Evolutionary conservation across 345 rosid species (phyloP), one percentile per base, ranked within the genome.

Genomic region (Hibiscus trionum): DNA sequence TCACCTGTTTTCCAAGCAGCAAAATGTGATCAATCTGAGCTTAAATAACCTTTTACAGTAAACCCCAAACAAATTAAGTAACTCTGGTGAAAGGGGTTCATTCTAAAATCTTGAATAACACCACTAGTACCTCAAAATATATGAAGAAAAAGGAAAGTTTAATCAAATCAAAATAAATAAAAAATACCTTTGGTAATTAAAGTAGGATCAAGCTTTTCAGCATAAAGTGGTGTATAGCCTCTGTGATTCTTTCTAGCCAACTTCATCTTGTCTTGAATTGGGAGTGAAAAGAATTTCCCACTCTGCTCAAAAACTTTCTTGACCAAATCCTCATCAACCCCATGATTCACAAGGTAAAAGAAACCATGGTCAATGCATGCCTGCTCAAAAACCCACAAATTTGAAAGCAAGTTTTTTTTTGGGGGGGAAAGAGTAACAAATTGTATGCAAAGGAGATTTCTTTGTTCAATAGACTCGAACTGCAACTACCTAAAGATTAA

Each of bases 321-420:
- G 17, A 86, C 31, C 52, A 91, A 66, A 35, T 84, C 91, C 60
- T 82, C 85, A 49, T 87, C 85, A 2, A 90, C 83, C 5, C 93
- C 97, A 67, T 94, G 98, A 73, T 94, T 94, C 75, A 84, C 86
- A 2, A 94, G 79, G 81, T 88, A 94, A 76, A 90, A 94, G 91
- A 90, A 94, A 12, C 96, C 97, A 70, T 82, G 81, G 12, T 90
- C 90, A 10, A 80, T 24, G 66, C 96, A 91, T 29, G 95, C 97
- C 98, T 93, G 37, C 4, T 58, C 15, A 58, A 24, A 58, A 58
- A 58, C 16, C 24, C 14, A 57, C 4, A 6, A 57, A 6, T 37
- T 37, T 37, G 8, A 37, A 6, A 37, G 42, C 42, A 37, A 37
- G 42, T 37, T 33, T 33, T 4, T n/a, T n/a, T n/a, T n/a, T n/a